Conservation (phyloP, 805 yeast species). For the Saturnispora silvae region DNA sequence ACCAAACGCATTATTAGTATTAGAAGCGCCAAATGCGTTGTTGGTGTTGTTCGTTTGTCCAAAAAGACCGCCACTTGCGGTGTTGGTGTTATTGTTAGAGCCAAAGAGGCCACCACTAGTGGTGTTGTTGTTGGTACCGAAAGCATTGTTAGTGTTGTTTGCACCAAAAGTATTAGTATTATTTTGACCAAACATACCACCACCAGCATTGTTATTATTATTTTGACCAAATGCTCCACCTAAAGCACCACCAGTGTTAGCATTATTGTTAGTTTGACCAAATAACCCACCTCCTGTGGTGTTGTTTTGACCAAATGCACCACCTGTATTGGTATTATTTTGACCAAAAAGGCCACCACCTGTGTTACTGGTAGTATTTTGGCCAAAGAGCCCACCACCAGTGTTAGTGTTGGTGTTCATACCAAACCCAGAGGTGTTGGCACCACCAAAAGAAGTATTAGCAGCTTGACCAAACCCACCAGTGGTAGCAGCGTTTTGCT, state of each 20-base stretch:
- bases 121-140: constrained; percentile 1
- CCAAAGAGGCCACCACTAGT: constrained; percentile 13
- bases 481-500: constrained; percentile 18
- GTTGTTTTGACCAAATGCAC: constrained; percentile 1
- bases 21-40: constrained; percentile 30
- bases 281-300: no score
- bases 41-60: constrained; percentile 11
- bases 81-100: constrained; percentile 11
- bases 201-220: constrained; percentile 11
- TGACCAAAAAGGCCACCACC: background rate
- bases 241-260: background rate
- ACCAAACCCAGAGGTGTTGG: constrained; percentile 12
- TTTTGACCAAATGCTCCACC: constrained; percentile 25
- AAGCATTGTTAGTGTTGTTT: background rate
- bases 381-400: constrained; percentile 18
- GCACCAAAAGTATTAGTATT: constrained; percentile 8
- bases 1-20: constrained; percentile 14
- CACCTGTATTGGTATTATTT: constrained; percentile 8
- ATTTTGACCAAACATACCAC: background rate
- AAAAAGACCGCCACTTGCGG: constrained; percentile 28
- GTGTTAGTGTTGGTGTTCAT: background rate
- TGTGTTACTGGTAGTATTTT: constrained; percentile 17
- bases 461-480: constrained; percentile 25
- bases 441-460: constrained; percentile 7
- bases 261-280: constrained; percentile 9